Conservation (phyloP, 78 protist genomes). For the Corallochytrium limacisporum region DNA sequence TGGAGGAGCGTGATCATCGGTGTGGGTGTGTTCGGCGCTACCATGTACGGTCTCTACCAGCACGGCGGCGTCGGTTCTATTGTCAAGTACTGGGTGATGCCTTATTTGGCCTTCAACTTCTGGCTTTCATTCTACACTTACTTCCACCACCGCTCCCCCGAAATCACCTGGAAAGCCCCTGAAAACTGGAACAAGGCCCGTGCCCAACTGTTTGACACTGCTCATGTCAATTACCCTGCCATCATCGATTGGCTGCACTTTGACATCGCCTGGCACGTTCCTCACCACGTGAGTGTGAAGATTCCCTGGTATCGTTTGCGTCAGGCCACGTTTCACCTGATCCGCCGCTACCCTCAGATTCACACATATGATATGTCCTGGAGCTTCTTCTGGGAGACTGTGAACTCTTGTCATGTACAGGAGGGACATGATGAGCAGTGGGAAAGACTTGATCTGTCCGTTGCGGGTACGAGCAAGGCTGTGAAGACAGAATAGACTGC, state of each 20-base stretch:
- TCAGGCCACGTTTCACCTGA: no score
- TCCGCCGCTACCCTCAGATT: no score
- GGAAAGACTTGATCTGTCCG: no score
- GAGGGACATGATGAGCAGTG: no score
- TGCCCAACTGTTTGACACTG: neutral
- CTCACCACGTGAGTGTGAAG: neutral
- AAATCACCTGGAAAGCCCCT: neutral
- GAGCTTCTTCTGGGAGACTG: no score
- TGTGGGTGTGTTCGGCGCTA: neutral
- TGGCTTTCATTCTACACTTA: neutral
- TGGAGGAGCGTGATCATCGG: neutral
- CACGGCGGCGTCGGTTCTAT: neutral
- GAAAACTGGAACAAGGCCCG: neutral
- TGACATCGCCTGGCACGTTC: conserved; percentile 1
- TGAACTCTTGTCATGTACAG: no score
- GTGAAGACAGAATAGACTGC: no score
- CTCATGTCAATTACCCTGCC: neutral
- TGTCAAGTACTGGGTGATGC: neutral
- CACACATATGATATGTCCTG: no score
- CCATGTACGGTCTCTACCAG: neutral
- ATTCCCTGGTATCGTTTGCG: conserved; percentile 11
- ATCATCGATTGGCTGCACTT: neutral
- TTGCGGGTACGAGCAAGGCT: no score
- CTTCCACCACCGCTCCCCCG: neutral
- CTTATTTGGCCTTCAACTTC: neutral